Base-by-base conservation (phyloP, 73 alveolate genomes). In the Durusdinium trenchii region DNA sequence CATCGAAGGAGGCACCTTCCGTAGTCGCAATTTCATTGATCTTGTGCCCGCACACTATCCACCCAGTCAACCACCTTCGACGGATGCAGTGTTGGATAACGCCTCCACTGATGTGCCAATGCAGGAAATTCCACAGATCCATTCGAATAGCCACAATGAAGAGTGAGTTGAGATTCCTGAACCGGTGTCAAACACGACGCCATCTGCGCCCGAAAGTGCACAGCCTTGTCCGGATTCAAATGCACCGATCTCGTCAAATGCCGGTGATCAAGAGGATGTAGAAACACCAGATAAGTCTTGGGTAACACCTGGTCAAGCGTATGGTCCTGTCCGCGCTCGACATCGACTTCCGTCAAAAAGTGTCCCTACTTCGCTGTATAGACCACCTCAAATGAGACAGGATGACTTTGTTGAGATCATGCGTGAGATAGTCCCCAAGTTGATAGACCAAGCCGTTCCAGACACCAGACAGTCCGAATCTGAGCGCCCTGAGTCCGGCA, bases 1-100 rank as follows among this genome's bases (percentile, higher is more conserved):
- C 40, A 35, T 85, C 18, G 94, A 85, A n/a, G 71, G 71, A 4
- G 94, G 94, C 28, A 62, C 69, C 43, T 85, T 85, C 38, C 69
- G 42, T 14, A 40, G 94, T 28, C 69, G n/a, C 42, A 76, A 52
- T 38, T 85, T 35, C 79, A 51, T 85, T 23, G 94, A 85, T 43
- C 23, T 85, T 20, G 94, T 85, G 20, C 57, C 57, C 10, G 79
- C 32, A 23, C 79, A 40, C 79, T 62, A 85, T 35, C 79, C 94
- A 5, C 94, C 94, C 6, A 26, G 6, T 18, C 42, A 9, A 64
- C 42, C 20, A 5, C 42, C 42, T 26, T 54, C 94, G 51, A 10
- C 26, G 38, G 87, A 78, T 18, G 28, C 64, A 54, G 64, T 12
- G 9, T 20, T 9, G 64, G 28, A 54, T 54, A 54, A 20, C 20